Evolutionary conservation across 2,329 filamentous ascomycete genomes (phyloP), one percentile per base, ranked within the genome.

Genomic region (Truncatella angustata): DNA sequence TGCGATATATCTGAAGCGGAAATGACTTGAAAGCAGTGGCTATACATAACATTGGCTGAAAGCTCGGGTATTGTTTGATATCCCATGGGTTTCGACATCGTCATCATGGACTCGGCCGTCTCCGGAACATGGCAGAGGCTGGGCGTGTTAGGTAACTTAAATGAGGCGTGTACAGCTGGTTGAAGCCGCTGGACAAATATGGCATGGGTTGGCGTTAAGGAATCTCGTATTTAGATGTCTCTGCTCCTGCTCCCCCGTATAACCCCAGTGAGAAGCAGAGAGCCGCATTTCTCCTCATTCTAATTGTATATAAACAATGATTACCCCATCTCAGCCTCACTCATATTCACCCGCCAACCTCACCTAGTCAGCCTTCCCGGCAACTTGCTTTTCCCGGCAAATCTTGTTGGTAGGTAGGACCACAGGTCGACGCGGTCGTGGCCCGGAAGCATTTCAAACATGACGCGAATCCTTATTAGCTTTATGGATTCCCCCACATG

Each of bases 1-100:
- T 67, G 75, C 84, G 10, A 77, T 87, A 58, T 82, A 88, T 62
- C 76, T 89, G 74, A 74, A 73, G 57, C 71, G 75, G 43, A 74
- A 70, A 62, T 69, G 54, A 26, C n/a, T 40, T 5, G 16, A n/a
- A 14, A 14, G 9, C 10, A 40, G 10, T 11, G 7, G 37, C n/a
- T n/a, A n/a, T n/a, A n/a, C n/a, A n/a, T n/a, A n/a, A n/a, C n/a
- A n/a, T n/a, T n/a, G n/a, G n/a, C n/a, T n/a, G n/a, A n/a, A n/a
- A n/a, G 11, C 12, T 12, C 14, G 18, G 34, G 5, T n/a, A 10
- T 12, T 36, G 34, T 12, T 36, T 36, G 34, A 4, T 12, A 36
- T 12, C 18, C 18, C 11, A 3, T 16, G 14, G 14, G 11, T 16
- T 36, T 5, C 34, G 12, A 36, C 6, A 36, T 36, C 37, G 11